Conservation (phyloP, 495 filamentous ascomycete genomes). For the Amorphotheca resinae region DNA sequence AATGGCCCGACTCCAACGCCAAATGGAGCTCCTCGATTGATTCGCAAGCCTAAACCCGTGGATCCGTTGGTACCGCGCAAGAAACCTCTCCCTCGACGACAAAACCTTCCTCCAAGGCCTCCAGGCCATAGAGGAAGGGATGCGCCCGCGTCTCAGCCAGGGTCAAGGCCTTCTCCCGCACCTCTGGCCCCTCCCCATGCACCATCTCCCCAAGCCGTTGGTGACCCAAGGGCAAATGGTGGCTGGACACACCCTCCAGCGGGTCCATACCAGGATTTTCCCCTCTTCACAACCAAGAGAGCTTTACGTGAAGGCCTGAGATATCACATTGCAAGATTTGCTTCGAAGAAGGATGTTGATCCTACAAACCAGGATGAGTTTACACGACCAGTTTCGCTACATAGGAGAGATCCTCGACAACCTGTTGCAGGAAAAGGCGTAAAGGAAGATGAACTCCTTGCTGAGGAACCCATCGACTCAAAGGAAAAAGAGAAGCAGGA, state of each 20-base stretch:
- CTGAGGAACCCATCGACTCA: conserved; percentile 32
- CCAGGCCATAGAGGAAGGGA: too few species aligned
- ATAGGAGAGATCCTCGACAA: conserved; percentile 78
- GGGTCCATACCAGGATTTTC: conserved; percentile 46
- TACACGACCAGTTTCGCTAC: conserved; percentile 72
- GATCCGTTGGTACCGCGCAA: conserved; percentile 62
- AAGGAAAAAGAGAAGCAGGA: conserved; percentile 62
- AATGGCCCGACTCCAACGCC: conserved; percentile 33
- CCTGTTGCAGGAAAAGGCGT: conserved; percentile 40
- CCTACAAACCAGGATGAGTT: conserved; percentile 69
- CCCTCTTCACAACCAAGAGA: conserved; percentile 69
- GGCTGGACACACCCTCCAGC: conserved; percentile 50
- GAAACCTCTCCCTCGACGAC: conserved; percentile 26
- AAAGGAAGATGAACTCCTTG: conserved; percentile 36
- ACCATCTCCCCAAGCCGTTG: conserved; percentile 14
- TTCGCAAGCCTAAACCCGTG: conserved; percentile 37
- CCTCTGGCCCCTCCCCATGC: not conserved
- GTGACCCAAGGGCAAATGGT: conserved; percentile 33
- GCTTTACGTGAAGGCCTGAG: conserved; percentile 68
- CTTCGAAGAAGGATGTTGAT: conserved; percentile 49
- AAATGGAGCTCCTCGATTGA: conserved; percentile 24
- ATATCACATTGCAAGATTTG: conserved; percentile 72
- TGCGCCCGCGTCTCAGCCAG: conserved; percentile 16
- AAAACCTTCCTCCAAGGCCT: conserved; percentile 19
- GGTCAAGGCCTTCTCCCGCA: not conserved